Base-by-base conservation (phyloP, 352 stramenopile species). In the Phytophthora foliorum region DNA sequence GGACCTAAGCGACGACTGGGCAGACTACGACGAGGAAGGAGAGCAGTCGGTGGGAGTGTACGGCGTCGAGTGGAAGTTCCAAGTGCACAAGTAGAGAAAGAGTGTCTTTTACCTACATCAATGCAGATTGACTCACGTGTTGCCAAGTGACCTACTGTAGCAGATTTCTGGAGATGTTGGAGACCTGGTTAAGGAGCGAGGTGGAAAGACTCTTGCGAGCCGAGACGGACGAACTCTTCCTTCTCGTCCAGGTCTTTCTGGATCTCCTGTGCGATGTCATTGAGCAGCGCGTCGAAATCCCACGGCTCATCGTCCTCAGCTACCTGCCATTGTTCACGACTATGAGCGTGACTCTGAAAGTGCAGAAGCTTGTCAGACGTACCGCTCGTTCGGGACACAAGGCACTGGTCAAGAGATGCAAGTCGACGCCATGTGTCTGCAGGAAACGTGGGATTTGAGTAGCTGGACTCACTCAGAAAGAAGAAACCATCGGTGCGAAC, bases 11-110 rank as follows among this genome's bases (percentile, higher is more conserved):
- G 89, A 95, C 31, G 89, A 97, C 68, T 97, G 89, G 87, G 84
- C 80, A 13, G 88, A 97, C 50, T 97, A 94, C 67, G 89, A 97
- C 59, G 87, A 89, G 22, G 89, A 97, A 62, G 85, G 78, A 36
- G 75, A 72, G 25, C 84, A 94, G 63, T 90, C 86, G 1, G 85
- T 97, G 13, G 89, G 89, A 22, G 50, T 97, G 34, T 95, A 93
- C 72, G 48, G 74, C 17, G 44, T 97, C 49, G 85, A 94, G 68
- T 88, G 89, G 78, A 95, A 94, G 73, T 91, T 97, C 29, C 56
- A 85, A 36, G 84, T 89, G 68, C 84, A 90, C 77, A 94, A 93
- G 70, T 92, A 89, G 51, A 53, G 49, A n/a, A 22, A 21, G 27
- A 24, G 16, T 29, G 41, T 48, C 19, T 49, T 49, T 27, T 29